Conservation (phyloP, 495 filamentous ascomycete genomes). For the Xylaria castorea region DNA sequence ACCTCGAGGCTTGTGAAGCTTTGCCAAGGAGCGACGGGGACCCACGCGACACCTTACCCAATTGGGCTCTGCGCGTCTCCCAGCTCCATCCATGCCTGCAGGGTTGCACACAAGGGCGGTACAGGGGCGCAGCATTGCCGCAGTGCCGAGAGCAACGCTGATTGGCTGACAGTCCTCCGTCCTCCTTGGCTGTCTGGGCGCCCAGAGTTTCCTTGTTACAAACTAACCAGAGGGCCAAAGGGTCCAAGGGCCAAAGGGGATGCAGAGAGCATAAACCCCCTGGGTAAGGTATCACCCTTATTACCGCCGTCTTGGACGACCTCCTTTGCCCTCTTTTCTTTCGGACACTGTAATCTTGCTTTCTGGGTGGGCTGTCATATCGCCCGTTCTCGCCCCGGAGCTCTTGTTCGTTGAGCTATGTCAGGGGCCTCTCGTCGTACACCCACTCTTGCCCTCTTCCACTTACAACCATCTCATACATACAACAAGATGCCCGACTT, state of each 20-base stretch:
- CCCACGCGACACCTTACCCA: constrained; percentile 13
- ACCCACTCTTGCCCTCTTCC: constrained; percentile 18
- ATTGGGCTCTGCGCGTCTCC: background rate
- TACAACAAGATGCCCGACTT: constrained; percentile 43
- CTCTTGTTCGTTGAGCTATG: background rate
- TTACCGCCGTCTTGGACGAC: background rate
- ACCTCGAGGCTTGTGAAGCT: background rate
- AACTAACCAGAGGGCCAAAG: background rate
- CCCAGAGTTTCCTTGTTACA: constrained; percentile 8
- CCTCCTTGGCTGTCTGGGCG: constrained; percentile 10
- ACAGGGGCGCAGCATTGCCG: constrained; percentile 12
- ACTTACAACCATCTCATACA: background rate
- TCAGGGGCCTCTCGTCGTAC: constrained; percentile 21
- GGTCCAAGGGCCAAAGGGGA: background rate
- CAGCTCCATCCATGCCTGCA: background rate
- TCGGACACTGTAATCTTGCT: background rate
- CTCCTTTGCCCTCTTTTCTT: background rate
- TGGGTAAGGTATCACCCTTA: background rate
- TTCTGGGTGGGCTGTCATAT: background rate
- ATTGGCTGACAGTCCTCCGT: no score
- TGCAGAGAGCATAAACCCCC: constrained; percentile 7
- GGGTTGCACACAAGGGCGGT: constrained; percentile 3
- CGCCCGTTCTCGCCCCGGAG: background rate
- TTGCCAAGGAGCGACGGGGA: background rate
- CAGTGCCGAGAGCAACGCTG: background rate